These are phyloP conservation scores for Microbotryum intermedium DNA, from an alignment of 1,284 basidiomycete species.

Conservation along the genomic window DNA sequence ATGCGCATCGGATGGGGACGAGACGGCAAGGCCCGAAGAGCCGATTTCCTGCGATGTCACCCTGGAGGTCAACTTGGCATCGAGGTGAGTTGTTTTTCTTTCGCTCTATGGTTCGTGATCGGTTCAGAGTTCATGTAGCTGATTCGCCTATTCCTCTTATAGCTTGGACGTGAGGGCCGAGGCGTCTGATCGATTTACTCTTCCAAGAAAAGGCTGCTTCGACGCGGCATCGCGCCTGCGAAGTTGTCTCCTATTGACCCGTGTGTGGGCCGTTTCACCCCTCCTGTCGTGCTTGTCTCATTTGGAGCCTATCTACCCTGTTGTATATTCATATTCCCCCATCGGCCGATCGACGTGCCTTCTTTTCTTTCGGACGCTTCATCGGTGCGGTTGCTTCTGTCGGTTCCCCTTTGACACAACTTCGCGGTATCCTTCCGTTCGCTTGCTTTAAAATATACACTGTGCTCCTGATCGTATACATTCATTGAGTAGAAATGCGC, in stretches of 20 bases:
- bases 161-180: slow-evolving; percentile 26
- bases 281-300: too few species aligned
- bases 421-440: not conserved
- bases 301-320: too few species aligned
- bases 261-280: too few species aligned
- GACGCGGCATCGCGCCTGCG: too few species aligned
- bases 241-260: too few species aligned
- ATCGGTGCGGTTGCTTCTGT: not conserved
- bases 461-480: not conserved
- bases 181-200: not conserved
- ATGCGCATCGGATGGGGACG: slow-evolving; percentile 30
- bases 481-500: too few species aligned
- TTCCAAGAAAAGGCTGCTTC: too few species aligned
- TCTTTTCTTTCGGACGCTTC: not conserved
- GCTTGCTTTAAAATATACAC: not conserved
- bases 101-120: not conserved
- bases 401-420: too few species aligned
- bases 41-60: slow-evolving; percentile 38
- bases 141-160: not conserved
- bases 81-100: slow-evolving; percentile 7
- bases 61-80: slow-evolving; percentile 40
- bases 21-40: slow-evolving; percentile 27
- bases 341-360: too few species aligned
- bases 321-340: too few species aligned
- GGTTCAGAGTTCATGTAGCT: not conserved